Base-by-base conservation (phyloP, 495 filamentous ascomycete genomes). In the Thozetella sp. region DNA sequence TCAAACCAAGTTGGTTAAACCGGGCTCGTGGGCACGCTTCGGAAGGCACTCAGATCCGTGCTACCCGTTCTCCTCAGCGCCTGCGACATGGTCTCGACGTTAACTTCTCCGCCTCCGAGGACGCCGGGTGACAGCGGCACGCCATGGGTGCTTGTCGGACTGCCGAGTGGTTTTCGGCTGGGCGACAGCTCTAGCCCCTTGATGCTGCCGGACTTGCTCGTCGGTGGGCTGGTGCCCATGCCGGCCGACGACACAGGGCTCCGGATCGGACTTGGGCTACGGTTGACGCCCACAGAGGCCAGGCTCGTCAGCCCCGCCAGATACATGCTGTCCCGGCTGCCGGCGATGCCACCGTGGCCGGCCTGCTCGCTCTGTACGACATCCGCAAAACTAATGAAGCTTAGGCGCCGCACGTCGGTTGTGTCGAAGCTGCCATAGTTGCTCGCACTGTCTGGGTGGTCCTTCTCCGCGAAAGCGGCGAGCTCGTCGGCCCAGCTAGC, bases 361-460 rank as follows among this genome's bases (percentile, higher is more conserved):
- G 80, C 78, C 67, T 96, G 93, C 68, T 97, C 93, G 23, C 90
- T 84, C 69, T 95, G 91, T n/a, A 97, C 92, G 12, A 97, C 91
- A 67, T 97, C 93, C 25, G 93, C 92, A 69, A 97, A 97, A 17
- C 91, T 94, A 70, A 97, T 96, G 76, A 97, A 97, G 72, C 87
- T 91, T 53, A 97, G 76, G 13, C 93, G 85, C 23, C 91, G 84
- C n/a, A 92, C 83, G 72, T 96, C 93, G 30, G 83, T 82, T 15
- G 81, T 83, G 69, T 93, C 91, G 53, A 91, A 76, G 53, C 83
- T 84, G 40, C 87, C 90, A 68, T 92, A 91, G 65, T 88, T 91
- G 23, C 86, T 87, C 1, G 82, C 85, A 13, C 75, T 76, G 59
- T 88, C 85, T 48, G 86, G 76, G 56, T 68, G 69, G 19, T 76